Base-by-base conservation (phyloP, 1,139 yeast species). In the Groenewaldozyma auringiensis region DNA sequence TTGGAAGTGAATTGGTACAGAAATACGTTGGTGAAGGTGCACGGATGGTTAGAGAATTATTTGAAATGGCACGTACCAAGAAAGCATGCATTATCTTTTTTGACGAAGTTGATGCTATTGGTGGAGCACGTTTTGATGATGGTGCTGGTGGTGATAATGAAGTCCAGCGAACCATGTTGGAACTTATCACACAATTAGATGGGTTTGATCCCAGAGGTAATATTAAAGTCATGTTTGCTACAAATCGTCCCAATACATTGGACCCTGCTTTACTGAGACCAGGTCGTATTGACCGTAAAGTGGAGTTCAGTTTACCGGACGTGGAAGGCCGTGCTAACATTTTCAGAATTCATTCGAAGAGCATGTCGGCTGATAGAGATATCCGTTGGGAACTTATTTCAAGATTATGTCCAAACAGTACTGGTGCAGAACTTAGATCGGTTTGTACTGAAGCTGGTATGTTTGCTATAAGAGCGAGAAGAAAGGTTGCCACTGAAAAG, bases 131-230 rank as follows among this genome's bases (percentile, higher is more conserved):
- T 67, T 92, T 92, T 64, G 98, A 92, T 65, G 98, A 92, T 65
- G 97, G 97, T 57, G 98, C 97, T 17, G 98, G 98, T 57, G 98
- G 98, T 59, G 98, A 92, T 67, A 92, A 89, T 64, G 98, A 92
- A 71, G 98, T 92, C 47, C 98, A 92, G 69, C 79, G 98, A 72
- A 92, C 98, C 47, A 92, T 92, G 98, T 78, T 92, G 78, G 98
- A 92, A 67, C 78, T 92, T 60, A 89, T 92, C 63, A 88, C 97
- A 37, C 98, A 92, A 66, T 74, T 92, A 60, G 98, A 92, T 67
- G 98, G 98, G 47, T 92, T 92, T 66, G 98, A 92, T 62, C 95
- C 98, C 50, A 82, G 97, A 68, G 97, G 97, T 61, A 92, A 92
- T 66, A 92, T 92, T 67, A 92, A 92, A 72, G 98, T 92, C 47